These are phyloP conservation scores for Penicillium sp. DNA, from an alignment of 2,329 filamentous ascomycete genomes.

Conservation along the genomic window DNA sequence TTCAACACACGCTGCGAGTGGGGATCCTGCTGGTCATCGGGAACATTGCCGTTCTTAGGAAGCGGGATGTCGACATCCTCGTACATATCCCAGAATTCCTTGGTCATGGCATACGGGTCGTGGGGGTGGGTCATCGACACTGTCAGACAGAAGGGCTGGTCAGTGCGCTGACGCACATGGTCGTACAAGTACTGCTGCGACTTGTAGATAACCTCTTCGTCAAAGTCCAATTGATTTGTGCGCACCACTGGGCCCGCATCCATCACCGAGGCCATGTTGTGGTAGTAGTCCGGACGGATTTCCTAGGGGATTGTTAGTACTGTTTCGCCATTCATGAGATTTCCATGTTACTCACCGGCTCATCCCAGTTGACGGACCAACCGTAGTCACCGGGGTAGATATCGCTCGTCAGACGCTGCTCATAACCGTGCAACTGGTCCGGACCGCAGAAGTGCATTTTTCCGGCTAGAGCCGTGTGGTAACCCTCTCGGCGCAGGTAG, in stretches of 20 bases:
- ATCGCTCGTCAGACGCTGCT: slow-evolving; percentile 88
- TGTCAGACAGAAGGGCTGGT: slow-evolving; percentile 82
- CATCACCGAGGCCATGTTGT: slow-evolving; percentile 90
- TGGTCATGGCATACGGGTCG: slow-evolving; percentile 90
- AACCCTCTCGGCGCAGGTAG: slow-evolving; percentile 80
- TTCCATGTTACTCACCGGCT: slow-evolving; percentile 57
- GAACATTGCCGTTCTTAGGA: slow-evolving; percentile 70
- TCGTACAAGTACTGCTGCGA: slow-evolving; percentile 88
- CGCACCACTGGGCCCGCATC: slow-evolving; percentile 86
- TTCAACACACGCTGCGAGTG: slow-evolving; percentile 86
- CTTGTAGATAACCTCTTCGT: slow-evolving; percentile 94
- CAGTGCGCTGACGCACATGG: slow-evolving; percentile 76
- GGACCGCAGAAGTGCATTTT: slow-evolving; percentile 96
- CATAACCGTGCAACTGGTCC: slow-evolving; percentile 91
- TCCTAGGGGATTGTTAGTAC: slow-evolving; percentile 27
- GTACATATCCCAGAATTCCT: slow-evolving; percentile 92
- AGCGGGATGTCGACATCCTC: slow-evolving; percentile 84
- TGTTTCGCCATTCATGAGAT: not conserved
- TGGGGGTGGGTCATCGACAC: slow-evolving; percentile 93
- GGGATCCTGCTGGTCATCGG: slow-evolving; percentile 77
- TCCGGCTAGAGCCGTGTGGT: slow-evolving; percentile 86
- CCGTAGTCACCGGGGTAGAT: slow-evolving; percentile 95
- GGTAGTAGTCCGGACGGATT: slow-evolving; percentile 84
- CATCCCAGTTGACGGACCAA: slow-evolving; percentile 95
- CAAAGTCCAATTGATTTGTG: slow-evolving; percentile 93